These are phyloP conservation scores for Cytospora piceae DNA, from an alignment of 2,329 filamentous ascomycete genomes.

Conservation along the genomic window DNA sequence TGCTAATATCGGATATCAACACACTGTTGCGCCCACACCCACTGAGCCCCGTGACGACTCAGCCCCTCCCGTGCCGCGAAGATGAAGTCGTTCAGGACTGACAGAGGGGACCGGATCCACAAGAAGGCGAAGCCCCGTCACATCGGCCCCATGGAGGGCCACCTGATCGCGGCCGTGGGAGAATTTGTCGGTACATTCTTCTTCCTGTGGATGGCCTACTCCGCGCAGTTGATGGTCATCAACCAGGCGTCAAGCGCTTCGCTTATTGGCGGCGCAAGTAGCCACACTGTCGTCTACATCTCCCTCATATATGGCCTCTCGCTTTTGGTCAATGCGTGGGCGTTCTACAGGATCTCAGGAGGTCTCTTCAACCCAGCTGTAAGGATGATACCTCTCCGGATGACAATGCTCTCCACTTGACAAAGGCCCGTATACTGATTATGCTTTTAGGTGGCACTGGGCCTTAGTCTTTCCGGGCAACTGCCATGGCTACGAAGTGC, in stretches of 20 bases:
- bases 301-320: slow-evolving; percentile 48
- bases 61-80: not conserved
- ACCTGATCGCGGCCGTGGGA: slow-evolving; percentile 34
- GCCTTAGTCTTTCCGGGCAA: slow-evolving; percentile 54
- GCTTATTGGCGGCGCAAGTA: slow-evolving; percentile 16
- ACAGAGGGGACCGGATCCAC: not conserved
- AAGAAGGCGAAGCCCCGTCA: slow-evolving; percentile 1
- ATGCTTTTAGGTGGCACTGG: slow-evolving; percentile 48
- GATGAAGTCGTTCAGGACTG: not conserved
- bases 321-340: slow-evolving; percentile 53
- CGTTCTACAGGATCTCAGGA: slow-evolving; percentile 52
- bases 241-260: slow-evolving; percentile 27
- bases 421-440: not conserved
- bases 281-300: slow-evolving; percentile 41
- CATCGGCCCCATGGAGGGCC: slow-evolving; percentile 9
- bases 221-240: slow-evolving; percentile 39
- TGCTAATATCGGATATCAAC: not conserved
- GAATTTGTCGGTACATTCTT: slow-evolving; percentile 50
- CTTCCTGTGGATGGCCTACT: slow-evolving; percentile 49
- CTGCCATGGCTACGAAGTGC: slow-evolving; percentile 50
- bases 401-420: no score
- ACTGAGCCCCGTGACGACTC: not conserved
- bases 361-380: slow-evolving; percentile 48
- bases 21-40: not conserved
- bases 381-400: slow-evolving; percentile 5